Conservation (phyloP, 2,329 filamentous ascomycete species). For the Talaromyces sp. region DNA sequence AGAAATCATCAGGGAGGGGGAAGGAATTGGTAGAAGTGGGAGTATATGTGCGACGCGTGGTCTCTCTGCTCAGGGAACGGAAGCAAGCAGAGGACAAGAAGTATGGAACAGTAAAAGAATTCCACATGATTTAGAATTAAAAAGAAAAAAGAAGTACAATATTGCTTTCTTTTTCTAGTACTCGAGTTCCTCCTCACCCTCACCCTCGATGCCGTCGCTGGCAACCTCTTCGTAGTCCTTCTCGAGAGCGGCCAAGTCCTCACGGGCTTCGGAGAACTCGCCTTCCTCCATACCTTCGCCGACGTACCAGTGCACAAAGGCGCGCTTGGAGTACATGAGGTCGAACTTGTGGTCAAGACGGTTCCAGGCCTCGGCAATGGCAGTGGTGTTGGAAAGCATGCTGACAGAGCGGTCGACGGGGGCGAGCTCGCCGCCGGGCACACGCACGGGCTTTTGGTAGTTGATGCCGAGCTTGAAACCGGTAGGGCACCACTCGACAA, state of each 20-base stretch:
- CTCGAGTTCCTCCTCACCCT: slow-evolving; percentile 48
- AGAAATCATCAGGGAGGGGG: slow-evolving; percentile 8
- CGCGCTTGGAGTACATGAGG: slow-evolving; percentile 65
- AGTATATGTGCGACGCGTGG: slow-evolving; percentile 7
- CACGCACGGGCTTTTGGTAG: slow-evolving; percentile 54
- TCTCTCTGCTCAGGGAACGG: neutral
- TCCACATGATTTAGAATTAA: neutral
- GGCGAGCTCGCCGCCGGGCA: slow-evolving; percentile 51
- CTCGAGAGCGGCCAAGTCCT: slow-evolving; percentile 79
- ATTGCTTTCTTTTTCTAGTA: slow-evolving; percentile 22
- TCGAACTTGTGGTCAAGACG: slow-evolving; percentile 64
- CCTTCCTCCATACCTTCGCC: slow-evolving; percentile 91
- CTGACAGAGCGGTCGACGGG: slow-evolving; percentile 51
- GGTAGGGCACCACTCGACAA: slow-evolving; percentile 65
- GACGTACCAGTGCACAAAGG: slow-evolving; percentile 71
- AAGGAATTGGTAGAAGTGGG: slow-evolving; percentile 12
- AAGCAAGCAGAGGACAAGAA: slow-evolving; percentile 6
- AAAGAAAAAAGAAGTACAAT: neutral
- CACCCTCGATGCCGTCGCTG: slow-evolving; percentile 60
- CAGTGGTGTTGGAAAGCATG: slow-evolving; percentile 64
- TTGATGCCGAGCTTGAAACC: slow-evolving; percentile 66
- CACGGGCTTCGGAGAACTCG: slow-evolving; percentile 80
- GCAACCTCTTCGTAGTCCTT: slow-evolving; percentile 85
- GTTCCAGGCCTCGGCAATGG: slow-evolving; percentile 61
- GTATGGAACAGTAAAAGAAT: slow-evolving; percentile 11